A percentile compares a stretch with the other conserved stretches of the same genome.
These are phyloP conservation scores for Passiflora organensis DNA, from an alignment of 345 rosid genomes.

Conservation along the genomic window DNA sequence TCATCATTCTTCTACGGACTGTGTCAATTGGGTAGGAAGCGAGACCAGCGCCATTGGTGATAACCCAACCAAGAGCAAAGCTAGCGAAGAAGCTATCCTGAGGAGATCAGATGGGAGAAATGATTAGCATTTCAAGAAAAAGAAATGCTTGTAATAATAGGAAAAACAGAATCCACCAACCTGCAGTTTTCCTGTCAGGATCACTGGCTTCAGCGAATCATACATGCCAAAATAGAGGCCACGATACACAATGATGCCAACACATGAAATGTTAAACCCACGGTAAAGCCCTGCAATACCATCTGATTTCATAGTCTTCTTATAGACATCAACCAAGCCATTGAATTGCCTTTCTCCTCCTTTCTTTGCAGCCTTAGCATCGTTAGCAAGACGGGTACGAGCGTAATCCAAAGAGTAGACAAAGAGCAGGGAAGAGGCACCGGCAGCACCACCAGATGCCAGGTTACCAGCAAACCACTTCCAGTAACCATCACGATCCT, in stretches of 20 bases:
- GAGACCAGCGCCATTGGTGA: slow-evolving; percentile 23
- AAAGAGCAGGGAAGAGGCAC: slow-evolving; percentile 17
- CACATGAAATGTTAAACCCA: slow-evolving; percentile 28
- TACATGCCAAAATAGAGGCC: slow-evolving; percentile 30
- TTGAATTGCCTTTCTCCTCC: slow-evolving; percentile 25
- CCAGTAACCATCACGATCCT: slow-evolving; percentile 24
- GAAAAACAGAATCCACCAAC: neutral
- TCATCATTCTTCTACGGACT: slow-evolving; percentile 27
- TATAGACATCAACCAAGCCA: slow-evolving; percentile 26
- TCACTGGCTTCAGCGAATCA: slow-evolving; percentile 29
- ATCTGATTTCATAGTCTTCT: slow-evolving; percentile 19
- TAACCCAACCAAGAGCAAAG: slow-evolving; percentile 28
- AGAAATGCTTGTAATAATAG: too few species aligned
- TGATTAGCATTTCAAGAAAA: too few species aligned
- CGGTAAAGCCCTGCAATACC: slow-evolving; percentile 28
- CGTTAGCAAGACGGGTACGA: slow-evolving; percentile 18
- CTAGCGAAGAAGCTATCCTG: slow-evolving; percentile 34
- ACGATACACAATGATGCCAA: slow-evolving; percentile 24
- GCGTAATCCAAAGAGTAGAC: slow-evolving; percentile 21
- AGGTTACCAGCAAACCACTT: slow-evolving; percentile 24
- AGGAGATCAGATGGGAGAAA: neutral
- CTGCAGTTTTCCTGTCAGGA: slow-evolving; percentile 25
- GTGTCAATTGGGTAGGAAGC: slow-evolving; percentile 30
- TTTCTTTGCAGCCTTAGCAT: slow-evolving; percentile 14
- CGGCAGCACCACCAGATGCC: slow-evolving; percentile 24